Conservation (phyloP, 805 yeast species). For the Dipodascus albidus region DNA sequence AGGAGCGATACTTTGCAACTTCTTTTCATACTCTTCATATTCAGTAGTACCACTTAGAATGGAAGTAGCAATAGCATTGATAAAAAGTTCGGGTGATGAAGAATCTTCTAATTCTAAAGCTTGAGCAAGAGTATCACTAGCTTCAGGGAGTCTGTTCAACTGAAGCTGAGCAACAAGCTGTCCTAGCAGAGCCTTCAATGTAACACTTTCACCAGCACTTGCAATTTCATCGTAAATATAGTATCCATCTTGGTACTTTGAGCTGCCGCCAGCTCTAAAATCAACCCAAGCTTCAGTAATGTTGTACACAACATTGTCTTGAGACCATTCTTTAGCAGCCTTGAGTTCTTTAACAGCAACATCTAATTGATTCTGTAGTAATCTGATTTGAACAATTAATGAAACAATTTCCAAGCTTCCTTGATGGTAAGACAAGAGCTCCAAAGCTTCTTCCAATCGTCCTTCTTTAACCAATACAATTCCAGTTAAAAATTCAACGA, state of each 20-base stretch:
- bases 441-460: slow-evolving; percentile 33
- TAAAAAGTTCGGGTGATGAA: slow-evolving; percentile 32
- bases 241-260: slow-evolving; percentile 29
- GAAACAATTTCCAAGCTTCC: slow-evolving; percentile 28
- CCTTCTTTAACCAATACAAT: slow-evolving; percentile 31
- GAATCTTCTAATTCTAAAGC: slow-evolving; percentile 31
- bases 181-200: slow-evolving; percentile 43
- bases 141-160: slow-evolving; percentile 73
- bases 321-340: slow-evolving; percentile 37
- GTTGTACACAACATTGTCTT: slow-evolving; percentile 69
- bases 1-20: slow-evolving; percentile 38
- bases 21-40: slow-evolving; percentile 30
- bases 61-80: slow-evolving; percentile 54
- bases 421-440: slow-evolving; percentile 29
- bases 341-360: slow-evolving; percentile 37
- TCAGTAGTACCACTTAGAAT: slow-evolving; percentile 39
- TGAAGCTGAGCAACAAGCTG: slow-evolving; percentile 69
- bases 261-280: slow-evolving; percentile 30
- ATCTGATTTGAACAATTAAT: slow-evolving; percentile 26
- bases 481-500: slow-evolving; percentile 30
- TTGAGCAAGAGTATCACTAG: slow-evolving; percentile 40
- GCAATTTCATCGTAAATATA: slow-evolving; percentile 61
- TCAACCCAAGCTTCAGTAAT: slow-evolving; percentile 67
- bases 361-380: slow-evolving; percentile 33
- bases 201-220: slow-evolving; percentile 38